These are phyloP conservation scores for Globisporangium apiculatum DNA, from an alignment of 352 stramenopile genomes.

Conservation along the genomic window DNA sequence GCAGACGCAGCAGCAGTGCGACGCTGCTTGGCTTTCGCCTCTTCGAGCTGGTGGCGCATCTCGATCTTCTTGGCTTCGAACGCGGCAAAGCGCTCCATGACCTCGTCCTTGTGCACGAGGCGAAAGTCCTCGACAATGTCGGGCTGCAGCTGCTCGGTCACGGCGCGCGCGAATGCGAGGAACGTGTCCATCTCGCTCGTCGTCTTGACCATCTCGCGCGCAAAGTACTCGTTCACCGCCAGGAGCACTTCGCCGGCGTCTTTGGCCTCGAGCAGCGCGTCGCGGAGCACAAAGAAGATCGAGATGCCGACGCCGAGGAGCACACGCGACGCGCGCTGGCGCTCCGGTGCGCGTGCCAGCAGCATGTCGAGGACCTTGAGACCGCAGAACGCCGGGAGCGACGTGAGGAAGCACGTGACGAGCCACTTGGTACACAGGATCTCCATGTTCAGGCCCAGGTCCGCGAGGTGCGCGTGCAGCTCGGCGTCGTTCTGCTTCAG, in stretches of 20 bases:
- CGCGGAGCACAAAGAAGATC: slow-evolving; percentile 67
- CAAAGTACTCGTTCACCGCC: slow-evolving; percentile 76
- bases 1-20: slow-evolving; percentile 19
- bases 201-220: slow-evolving; percentile 59
- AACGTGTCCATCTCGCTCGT: slow-evolving; percentile 66
- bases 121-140: slow-evolving; percentile 70
- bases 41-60: slow-evolving; percentile 75
- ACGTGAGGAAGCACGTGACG: slow-evolving; percentile 82
- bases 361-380: slow-evolving; percentile 82
- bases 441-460: slow-evolving; percentile 81
- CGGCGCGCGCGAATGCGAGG: slow-evolving; percentile 47
- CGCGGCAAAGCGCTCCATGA: slow-evolving; percentile 71
- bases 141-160: slow-evolving; percentile 65
- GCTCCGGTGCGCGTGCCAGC: slow-evolving; percentile 47
- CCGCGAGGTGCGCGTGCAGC: slow-evolving; percentile 59
- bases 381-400: slow-evolving; percentile 53
- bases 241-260: slow-evolving; percentile 76
- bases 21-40: slow-evolving; percentile 47
- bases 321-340: slow-evolving; percentile 60
- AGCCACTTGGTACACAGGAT: slow-evolving; percentile 86
- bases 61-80: slow-evolving; percentile 84
- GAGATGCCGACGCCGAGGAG: slow-evolving; percentile 67
- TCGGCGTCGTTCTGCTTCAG: slow-evolving; percentile 69
- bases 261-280: slow-evolving; percentile 50
- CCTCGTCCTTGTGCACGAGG: slow-evolving; percentile 70